These are phyloP conservation scores for Talaromyces islandicus DNA, from an alignment of 2,329 filamentous ascomycete species.

Conservation along the genomic window DNA sequence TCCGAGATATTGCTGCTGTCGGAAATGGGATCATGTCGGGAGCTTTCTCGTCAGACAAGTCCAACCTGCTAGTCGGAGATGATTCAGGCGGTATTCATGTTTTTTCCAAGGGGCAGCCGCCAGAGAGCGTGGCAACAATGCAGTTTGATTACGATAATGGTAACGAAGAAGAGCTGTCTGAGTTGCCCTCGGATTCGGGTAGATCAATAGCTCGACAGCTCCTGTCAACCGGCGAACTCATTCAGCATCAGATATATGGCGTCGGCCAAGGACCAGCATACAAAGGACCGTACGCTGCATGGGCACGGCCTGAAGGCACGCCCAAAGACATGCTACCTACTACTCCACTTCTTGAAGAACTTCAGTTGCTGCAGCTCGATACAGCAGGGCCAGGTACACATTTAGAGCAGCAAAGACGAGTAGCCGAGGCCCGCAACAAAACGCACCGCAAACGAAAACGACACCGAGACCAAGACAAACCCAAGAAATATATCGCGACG, in stretches of 20 bases:
- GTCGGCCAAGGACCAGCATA: constrained; percentile 36
- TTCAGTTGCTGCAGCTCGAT: constrained; percentile 26
- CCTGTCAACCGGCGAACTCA: constrained; percentile 28
- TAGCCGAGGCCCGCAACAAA: constrained; percentile 25
- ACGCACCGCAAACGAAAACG: constrained; percentile 4
- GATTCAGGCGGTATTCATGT: constrained; percentile 51
- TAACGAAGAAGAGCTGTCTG: constrained; percentile 2
- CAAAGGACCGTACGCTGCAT: constrained; percentile 34
- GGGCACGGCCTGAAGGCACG: constrained; percentile 28
- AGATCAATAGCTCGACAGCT: constrained; percentile 21
- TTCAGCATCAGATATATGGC: constrained; percentile 30
- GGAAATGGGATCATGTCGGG: constrained; percentile 54
- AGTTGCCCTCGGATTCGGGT: constrained; percentile 20
- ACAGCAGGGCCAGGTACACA: constrained; percentile 14
- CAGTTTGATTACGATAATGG: constrained; percentile 20
- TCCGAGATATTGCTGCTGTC: constrained; percentile 46
- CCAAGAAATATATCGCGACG: background rate
- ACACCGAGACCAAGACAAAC: background rate
- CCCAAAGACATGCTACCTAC: constrained; percentile 16
- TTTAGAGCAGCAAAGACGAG: constrained; percentile 15
- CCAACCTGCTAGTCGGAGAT: constrained; percentile 53
- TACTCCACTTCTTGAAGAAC: constrained; percentile 20
- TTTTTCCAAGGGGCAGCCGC: constrained; percentile 33
- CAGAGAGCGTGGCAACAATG: constrained; percentile 13
- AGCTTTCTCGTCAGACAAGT: constrained; percentile 50